Evolutionary conservation across 2,329 filamentous ascomycete species (phyloP).

Genomic region (Ceratocystis cubensis): DNA sequence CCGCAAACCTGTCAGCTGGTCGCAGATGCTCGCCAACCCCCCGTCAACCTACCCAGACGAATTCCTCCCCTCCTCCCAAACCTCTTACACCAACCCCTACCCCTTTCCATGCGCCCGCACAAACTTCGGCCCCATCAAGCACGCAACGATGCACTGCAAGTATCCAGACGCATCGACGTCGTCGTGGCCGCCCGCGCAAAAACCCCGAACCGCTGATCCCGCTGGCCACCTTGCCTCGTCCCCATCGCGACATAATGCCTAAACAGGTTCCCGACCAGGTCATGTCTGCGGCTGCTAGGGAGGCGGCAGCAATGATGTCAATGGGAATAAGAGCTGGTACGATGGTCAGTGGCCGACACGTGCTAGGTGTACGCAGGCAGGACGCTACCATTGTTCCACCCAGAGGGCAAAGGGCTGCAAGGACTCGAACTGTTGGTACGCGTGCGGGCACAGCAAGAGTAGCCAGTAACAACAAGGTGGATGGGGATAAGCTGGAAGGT

Average conservation of each 20-base stretch:
- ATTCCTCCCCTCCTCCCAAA: neutral
- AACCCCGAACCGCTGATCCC: too few species aligned
- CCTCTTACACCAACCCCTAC: neutral
- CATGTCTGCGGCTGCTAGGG: too few species aligned
- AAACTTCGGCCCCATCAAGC: neutral
- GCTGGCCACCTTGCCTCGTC: neutral
- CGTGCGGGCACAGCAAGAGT: neutral
- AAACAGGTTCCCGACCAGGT: too few species aligned
- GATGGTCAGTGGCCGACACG: neutral
- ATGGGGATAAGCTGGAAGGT: neutral
- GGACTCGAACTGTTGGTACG: neutral
- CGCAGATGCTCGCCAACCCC: neutral
- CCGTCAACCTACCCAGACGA: neutral
- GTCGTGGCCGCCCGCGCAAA: conserved; percentile 1
- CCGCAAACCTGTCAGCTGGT: neutral
- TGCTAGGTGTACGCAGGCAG: neutral
- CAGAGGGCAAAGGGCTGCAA: neutral
- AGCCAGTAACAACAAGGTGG: neutral
- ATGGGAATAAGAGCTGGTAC: too few species aligned
- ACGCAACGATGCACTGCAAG: neutral
- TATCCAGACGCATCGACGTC: neutral
- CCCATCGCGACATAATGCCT: neutral
- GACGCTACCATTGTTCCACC: neutral
- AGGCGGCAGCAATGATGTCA: too few species aligned
- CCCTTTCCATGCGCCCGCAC: neutral